phyloP scores from a whole-genome alignment of 371 early-diverging fungal species.

The Umbelopsis sp. region DNA sequence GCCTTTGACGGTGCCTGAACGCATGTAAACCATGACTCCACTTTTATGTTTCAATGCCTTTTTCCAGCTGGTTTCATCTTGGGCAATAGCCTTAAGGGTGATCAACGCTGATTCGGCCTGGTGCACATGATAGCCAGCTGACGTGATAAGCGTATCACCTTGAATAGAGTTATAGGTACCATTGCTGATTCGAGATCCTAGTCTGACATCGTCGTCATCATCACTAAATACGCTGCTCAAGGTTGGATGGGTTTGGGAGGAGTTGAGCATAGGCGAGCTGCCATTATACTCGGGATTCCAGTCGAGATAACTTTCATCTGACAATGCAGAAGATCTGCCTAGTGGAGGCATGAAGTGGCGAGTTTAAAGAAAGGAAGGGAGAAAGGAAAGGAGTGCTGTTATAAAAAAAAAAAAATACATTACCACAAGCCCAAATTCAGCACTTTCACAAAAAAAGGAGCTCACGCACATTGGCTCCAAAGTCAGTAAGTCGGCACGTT shows the following conservation, averaged over 20 bases:
- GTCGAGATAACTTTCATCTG: constrained; percentile 6
- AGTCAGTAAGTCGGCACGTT: constrained; percentile 15
- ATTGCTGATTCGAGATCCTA: constrained; percentile 10
- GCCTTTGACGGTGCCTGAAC: constrained; percentile 26
- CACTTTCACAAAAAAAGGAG: not conserved
- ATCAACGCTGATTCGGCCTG: constrained; percentile 46
- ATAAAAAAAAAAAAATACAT: not conserved
- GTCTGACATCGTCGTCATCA: constrained; percentile 11
- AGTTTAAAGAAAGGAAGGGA: constrained; percentile 7
- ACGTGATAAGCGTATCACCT: constrained; percentile 19
- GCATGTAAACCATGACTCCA: constrained; percentile 63
- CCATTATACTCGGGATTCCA: constrained; percentile 16
- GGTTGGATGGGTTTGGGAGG: not conserved
- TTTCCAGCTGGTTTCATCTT: constrained; percentile 59
- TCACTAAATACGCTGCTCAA: constrained; percentile 3
- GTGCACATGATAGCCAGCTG: constrained; percentile 41
- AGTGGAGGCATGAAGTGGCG: constrained; percentile 9
- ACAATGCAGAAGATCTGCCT: constrained; percentile 6
- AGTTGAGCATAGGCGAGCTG: not conserved
- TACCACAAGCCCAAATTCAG: not conserved
- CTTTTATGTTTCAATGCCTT: constrained; percentile 70
- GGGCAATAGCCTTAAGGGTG: constrained; percentile 32
- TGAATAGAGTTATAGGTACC: constrained; percentile 9
- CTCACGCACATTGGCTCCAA: constrained; percentile 21
- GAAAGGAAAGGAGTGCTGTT: not conserved